Evolutionary conservation across 305 asterid genomes (phyloP).

Genomic region (Fraxinus albicans): DNA sequence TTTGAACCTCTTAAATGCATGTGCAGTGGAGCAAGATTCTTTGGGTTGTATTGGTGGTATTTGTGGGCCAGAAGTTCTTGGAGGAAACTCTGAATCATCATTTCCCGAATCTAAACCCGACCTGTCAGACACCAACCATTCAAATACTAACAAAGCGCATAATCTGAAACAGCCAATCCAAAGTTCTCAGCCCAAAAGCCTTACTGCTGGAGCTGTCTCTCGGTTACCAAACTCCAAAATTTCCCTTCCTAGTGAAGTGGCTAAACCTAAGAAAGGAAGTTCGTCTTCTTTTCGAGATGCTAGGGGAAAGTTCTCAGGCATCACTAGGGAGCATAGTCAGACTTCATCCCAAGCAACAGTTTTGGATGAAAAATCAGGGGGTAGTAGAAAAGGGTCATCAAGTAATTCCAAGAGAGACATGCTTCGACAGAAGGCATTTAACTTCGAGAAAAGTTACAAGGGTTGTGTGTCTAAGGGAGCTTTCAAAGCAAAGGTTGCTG

Average conservation of each 20-base stretch:
- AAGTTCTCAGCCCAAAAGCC: conserved; percentile 32
- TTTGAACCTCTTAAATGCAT: conserved; percentile 60
- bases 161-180: conserved; percentile 26
- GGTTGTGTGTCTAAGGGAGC: conserved; percentile 61
- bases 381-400: conserved; percentile 37
- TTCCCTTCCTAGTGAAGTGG: conserved; percentile 21
- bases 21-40: conserved; percentile 37
- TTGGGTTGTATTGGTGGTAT: conserved; percentile 26
- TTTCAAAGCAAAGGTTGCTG: conserved; percentile 61
- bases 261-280: conserved; percentile 31
- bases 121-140: conserved; percentile 27
- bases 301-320: conserved; percentile 33
- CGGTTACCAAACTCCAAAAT: conserved; percentile 21
- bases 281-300: conserved; percentile 33
- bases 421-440: conserved; percentile 61
- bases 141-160: conserved; percentile 27
- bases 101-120: conserved; percentile 25
- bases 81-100: conserved; percentile 20
- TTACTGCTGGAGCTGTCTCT: conserved; percentile 22
- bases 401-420: conserved; percentile 52
- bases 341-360: conserved; percentile 21
- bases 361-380: conserved; percentile 44
- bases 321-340: conserved; percentile 26
- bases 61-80: conserved; percentile 29
- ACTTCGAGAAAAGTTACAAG: conserved; percentile 56